A percentile compares a stretch with the other conserved stretches of the same genome.
These are phyloP conservation scores for Lipomyces lipofer DNA, from an alignment of 805 yeast species.

Conservation along the genomic window DNA sequence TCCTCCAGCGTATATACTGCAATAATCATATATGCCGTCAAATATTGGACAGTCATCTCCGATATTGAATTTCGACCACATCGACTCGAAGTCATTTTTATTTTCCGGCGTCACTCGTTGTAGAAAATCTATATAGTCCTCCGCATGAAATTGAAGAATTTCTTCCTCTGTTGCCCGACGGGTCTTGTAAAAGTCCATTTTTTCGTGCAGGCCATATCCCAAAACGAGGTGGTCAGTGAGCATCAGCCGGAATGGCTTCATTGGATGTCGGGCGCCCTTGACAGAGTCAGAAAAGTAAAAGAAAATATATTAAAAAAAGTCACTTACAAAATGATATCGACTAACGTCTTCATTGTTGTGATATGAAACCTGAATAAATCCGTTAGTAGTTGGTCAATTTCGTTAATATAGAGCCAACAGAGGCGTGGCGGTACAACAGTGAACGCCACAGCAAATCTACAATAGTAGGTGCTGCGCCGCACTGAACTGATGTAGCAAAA, in stretches of 20 bases:
- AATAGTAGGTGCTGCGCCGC: not conserved
- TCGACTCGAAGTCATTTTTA: slow-evolving; percentile 19
- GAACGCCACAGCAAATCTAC: not conserved
- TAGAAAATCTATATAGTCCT: slow-evolving; percentile 79
- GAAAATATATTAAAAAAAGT: too few relatives aligned
- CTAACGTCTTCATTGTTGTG: slow-evolving; percentile 76
- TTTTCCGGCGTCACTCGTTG: slow-evolving; percentile 41
- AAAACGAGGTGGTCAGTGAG: slow-evolving; percentile 88
- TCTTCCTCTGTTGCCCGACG: slow-evolving; percentile 80
- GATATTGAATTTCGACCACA: slow-evolving; percentile 72
- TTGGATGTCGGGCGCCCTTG: slow-evolving; percentile 87
- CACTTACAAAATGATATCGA: slow-evolving; percentile 63
- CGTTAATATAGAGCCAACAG: not conserved
- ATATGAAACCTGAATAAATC: slow-evolving; percentile 57
- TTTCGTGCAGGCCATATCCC: slow-evolving; percentile 79
- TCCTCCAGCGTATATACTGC: slow-evolving; percentile 83
- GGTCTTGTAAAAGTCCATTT: slow-evolving; percentile 87
- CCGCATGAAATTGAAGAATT: slow-evolving; percentile 77
- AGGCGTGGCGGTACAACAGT: not conserved
- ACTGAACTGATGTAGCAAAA: not conserved
- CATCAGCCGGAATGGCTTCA: slow-evolving; percentile 95
- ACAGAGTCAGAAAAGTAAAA: not conserved
- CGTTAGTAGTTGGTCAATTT: not conserved
- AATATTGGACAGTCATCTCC: slow-evolving; percentile 90
- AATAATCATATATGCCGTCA: slow-evolving; percentile 74